These are phyloP conservation scores for Zygosaccharomyces bailii DNA, from an alignment of 805 yeast species.

Conservation along the genomic window DNA sequence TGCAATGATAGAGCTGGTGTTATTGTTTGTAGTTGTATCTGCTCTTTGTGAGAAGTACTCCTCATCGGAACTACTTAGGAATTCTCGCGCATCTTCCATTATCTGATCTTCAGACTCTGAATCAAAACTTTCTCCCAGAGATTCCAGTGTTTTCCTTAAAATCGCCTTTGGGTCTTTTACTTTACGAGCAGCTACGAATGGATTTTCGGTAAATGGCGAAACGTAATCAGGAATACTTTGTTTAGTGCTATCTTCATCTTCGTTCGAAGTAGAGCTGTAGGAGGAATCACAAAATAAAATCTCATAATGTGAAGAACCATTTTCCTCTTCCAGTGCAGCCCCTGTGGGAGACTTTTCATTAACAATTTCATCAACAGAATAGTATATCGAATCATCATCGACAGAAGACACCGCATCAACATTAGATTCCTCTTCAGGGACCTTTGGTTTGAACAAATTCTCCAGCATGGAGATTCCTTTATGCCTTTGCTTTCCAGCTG, in stretches of 20 bases:
- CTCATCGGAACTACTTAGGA: slow-evolving; percentile 2
- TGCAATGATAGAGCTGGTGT: background rate
- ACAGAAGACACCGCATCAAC: slow-evolving; percentile 1
- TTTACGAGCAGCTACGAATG: slow-evolving; percentile 13
- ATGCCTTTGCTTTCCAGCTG: background rate
- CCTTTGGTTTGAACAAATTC: slow-evolving; percentile 5
- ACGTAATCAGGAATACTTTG: slow-evolving; percentile 16
- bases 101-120: slow-evolving; percentile 5
- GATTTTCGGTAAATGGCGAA: slow-evolving; percentile 25
- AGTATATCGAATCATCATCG: slow-evolving; percentile 16
- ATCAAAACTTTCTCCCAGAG: slow-evolving; percentile 8
- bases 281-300: slow-evolving; percentile 23
- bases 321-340: background rate
- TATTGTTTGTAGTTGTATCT: background rate
- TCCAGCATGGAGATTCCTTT: too few relatives aligned
- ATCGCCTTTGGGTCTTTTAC: slow-evolving; percentile 8
- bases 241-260: slow-evolving; percentile 16
- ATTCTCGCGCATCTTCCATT: slow-evolving; percentile 7
- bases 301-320: slow-evolving; percentile 13
- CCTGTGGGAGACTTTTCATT: background rate
- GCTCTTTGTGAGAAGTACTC: slow-evolving; percentile 1
- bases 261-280: slow-evolving; percentile 25
- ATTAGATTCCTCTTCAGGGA: slow-evolving; percentile 1
- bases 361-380: slow-evolving; percentile 16
- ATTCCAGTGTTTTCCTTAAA: slow-evolving; percentile 13